Conservation (phyloP, 2,329 filamentous ascomycete genomes). For the Cladosporium sp. region DNA sequence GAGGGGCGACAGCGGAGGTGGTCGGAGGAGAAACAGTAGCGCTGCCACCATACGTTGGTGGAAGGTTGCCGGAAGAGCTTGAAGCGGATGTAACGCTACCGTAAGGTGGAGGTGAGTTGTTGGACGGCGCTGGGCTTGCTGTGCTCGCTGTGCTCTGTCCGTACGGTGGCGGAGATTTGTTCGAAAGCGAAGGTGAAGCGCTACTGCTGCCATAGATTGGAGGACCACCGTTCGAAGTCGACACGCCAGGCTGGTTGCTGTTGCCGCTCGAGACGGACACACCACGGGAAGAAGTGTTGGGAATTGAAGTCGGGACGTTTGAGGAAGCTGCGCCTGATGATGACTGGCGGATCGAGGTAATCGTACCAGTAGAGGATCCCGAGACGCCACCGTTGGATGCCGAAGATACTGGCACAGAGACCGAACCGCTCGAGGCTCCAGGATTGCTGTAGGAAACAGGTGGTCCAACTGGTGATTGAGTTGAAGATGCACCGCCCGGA, state of each 20-base stretch:
- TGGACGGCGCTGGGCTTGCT: not conserved
- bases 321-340: not conserved
- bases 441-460: constrained; percentile 5
- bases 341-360: not conserved
- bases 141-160: constrained; percentile 4
- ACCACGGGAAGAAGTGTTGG: not conserved
- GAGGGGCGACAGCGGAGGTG: not conserved
- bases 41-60: constrained; percentile 13
- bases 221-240: not conserved
- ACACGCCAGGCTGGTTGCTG: not conserved
- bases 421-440: not conserved
- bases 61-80: not conserved
- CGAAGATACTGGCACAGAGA: not conserved
- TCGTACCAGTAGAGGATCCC: constrained; percentile 11
- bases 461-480: not conserved
- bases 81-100: not conserved
- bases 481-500: constrained; percentile 5
- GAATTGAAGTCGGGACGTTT: not conserved
- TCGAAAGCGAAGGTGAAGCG: not conserved
- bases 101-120: constrained; percentile 7
- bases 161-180: constrained; percentile 13
- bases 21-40: not conserved
- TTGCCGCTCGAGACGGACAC: not conserved
- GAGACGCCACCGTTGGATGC: not conserved
- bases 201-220: constrained; percentile 7